A percentile compares a stretch with the other conserved stretches of the same genome.
phyloP scores from a whole-genome alignment of 306 rosid species.

The Macrotyloma uniflorum region DNA sequence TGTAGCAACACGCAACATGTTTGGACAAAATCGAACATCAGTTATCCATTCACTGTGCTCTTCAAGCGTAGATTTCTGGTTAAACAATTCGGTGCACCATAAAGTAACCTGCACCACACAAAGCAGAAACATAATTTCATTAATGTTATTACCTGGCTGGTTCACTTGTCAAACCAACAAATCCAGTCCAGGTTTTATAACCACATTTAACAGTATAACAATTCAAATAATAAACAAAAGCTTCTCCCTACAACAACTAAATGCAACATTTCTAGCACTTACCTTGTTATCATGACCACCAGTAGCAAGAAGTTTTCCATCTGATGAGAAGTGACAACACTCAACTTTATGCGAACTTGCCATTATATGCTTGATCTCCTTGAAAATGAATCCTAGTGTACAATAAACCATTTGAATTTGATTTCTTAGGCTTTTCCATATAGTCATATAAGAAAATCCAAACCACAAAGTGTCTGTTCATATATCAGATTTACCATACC shows the following conservation, averaged over 20 bases:
- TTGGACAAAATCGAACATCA: constrained; percentile 78
- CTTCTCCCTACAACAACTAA: constrained; percentile 17
- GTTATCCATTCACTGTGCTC: constrained; percentile 81
- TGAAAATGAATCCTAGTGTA: constrained; percentile 52
- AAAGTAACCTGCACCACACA: constrained; percentile 67
- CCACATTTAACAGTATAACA: not conserved
- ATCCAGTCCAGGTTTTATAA: not conserved
- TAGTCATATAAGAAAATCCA: constrained; percentile 6
- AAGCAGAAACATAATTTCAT: constrained; percentile 10
- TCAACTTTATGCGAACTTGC: constrained; percentile 68
- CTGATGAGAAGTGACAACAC: constrained; percentile 86
- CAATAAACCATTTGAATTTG: constrained; percentile 28
- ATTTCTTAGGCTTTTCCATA: constrained; percentile 24
- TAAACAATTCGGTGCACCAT: constrained; percentile 74
- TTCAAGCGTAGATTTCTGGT: constrained; percentile 60
- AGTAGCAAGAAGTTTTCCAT: constrained; percentile 87
- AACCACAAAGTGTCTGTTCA: constrained; percentile 1
- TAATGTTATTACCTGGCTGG: no score
- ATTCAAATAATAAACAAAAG: constrained; percentile 15
- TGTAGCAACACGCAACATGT: constrained; percentile 66
- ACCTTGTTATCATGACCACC: constrained; percentile 89
- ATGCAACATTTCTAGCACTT: constrained; percentile 28
- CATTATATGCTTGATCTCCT: constrained; percentile 50
- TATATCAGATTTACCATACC: constrained; percentile 47
- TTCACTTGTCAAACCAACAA: not conserved